Conservation (phyloP, 2,329 filamentous ascomycete species). For the Cadophora luteo-olivacea region DNA sequence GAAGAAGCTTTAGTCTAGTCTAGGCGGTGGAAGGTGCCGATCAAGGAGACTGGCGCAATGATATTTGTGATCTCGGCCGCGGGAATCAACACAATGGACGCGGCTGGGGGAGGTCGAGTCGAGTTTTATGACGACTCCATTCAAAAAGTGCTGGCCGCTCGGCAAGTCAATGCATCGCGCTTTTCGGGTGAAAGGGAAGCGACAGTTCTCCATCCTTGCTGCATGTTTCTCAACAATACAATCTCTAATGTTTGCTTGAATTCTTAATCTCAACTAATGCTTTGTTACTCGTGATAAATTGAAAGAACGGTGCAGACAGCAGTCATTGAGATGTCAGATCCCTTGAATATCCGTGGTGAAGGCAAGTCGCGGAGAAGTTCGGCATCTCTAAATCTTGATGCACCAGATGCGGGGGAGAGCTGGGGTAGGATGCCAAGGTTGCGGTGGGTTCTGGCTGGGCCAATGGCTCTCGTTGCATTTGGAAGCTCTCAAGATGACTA, state of each 20-base stretch:
- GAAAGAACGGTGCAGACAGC: background rate
- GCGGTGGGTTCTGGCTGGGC: background rate
- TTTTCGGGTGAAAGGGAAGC: slow-evolving; percentile 11
- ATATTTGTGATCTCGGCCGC: slow-evolving; percentile 1
- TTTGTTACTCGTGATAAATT: background rate
- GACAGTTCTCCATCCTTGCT: background rate
- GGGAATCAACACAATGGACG: background rate
- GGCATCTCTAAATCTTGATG: background rate
- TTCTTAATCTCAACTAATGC: background rate
- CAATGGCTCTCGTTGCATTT: background rate
- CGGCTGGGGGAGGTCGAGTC: background rate
- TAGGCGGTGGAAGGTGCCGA: background rate
- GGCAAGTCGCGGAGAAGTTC: slow-evolving; percentile 6
- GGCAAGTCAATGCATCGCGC: slow-evolving; percentile 3
- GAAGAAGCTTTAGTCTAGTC: background rate
- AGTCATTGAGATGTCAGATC: background rate
- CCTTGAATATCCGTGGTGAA: slow-evolving; percentile 1
- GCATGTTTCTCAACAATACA: background rate
- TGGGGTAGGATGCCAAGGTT: background rate
- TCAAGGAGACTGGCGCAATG: background rate
- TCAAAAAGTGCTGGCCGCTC: slow-evolving; percentile 2
- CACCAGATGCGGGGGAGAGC: background rate
- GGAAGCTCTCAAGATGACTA: background rate
- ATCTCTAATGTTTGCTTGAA: background rate
- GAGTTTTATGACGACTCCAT: slow-evolving; percentile 17